Conservation (phyloP, 2,329 filamentous ascomycete species). For the Pseudocercospora eumusae region DNA sequence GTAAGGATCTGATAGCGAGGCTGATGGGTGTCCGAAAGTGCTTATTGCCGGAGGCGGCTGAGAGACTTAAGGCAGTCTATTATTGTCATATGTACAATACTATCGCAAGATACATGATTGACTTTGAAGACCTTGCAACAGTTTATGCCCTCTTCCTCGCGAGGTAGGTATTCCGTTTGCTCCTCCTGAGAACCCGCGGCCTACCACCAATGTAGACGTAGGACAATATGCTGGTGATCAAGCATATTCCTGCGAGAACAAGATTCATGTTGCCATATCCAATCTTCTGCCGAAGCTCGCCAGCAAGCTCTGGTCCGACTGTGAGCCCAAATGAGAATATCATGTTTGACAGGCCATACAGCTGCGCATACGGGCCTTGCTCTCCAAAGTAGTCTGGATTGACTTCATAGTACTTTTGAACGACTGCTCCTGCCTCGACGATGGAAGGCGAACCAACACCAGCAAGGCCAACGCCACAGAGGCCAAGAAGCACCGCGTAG, state of each 20-base stretch:
- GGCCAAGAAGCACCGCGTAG: constrained; percentile 49
- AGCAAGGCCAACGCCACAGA: constrained; percentile 56
- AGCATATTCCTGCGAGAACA: constrained; percentile 51
- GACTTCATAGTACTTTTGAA: constrained; percentile 57
- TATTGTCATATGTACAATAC: not conserved
- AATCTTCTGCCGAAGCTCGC: constrained; percentile 52
- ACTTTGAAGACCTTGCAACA: not conserved
- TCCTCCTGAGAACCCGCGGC: constrained; percentile 35
- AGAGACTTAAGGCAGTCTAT: not conserved
- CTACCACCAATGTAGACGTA: constrained; percentile 52
- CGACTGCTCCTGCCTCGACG: constrained; percentile 59
- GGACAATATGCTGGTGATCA: constrained; percentile 47
- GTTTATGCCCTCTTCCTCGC: constrained; percentile 19
- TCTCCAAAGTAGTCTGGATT: constrained; percentile 59
- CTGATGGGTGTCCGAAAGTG: too few relatives aligned
- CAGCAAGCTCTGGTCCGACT: constrained; percentile 60
- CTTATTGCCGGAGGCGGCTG: not conserved
- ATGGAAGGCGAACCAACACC: constrained; percentile 57
- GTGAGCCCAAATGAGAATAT: constrained; percentile 62
- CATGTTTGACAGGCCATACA: constrained; percentile 66
- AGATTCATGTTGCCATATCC: constrained; percentile 62
- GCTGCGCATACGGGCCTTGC: constrained; percentile 63
- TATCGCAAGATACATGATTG: not conserved
- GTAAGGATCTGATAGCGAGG: too few relatives aligned
- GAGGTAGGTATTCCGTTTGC: constrained; percentile 21